A percentile compares a stretch with the other conserved stretches of the same genome.
phyloP scores from a whole-genome alignment of 2,329 filamentous ascomycete species.

The Cladosporium sp. region DNA sequence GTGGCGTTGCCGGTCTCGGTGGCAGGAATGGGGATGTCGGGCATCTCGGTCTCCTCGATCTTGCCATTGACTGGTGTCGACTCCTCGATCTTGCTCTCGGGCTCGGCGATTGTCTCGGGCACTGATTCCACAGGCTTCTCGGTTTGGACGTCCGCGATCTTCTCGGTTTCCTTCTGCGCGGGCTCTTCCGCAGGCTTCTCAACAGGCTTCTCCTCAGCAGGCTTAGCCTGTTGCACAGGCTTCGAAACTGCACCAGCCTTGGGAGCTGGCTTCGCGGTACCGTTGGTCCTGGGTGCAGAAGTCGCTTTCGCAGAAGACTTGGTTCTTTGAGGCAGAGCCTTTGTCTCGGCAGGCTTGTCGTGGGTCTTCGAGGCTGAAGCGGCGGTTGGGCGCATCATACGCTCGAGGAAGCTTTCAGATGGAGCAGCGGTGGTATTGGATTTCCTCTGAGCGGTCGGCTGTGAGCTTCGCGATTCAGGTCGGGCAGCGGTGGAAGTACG shows the following conservation, averaged over 20 bases:
- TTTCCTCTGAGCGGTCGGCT: conserved; percentile 24
- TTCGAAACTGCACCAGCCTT: not conserved
- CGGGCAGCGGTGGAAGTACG: conserved; percentile 35
- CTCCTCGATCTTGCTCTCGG: not conserved
- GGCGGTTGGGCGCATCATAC: conserved; percentile 76
- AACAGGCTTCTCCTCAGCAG: not conserved
- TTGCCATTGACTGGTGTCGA: not conserved
- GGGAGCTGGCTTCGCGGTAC: conserved; percentile 9
- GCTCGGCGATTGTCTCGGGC: not conserved
- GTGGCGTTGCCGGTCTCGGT: conserved; percentile 3
- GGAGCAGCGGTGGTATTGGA: conserved; percentile 53
- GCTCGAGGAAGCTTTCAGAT: conserved; percentile 69
- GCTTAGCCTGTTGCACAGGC: not conserved
- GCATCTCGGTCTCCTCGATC: not conserved
- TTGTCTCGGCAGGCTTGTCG: conserved; percentile 50
- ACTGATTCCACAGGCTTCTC: not conserved
- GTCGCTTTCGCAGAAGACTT: conserved; percentile 9
- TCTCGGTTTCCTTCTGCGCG: not conserved
- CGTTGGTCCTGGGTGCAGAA: conserved; percentile 15
- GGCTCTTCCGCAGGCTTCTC: not conserved
- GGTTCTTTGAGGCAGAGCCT: conserved; percentile 30
- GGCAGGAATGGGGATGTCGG: not conserved
- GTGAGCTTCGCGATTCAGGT: conserved; percentile 44
- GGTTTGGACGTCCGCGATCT: no score
- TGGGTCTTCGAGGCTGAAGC: conserved; percentile 63